Evolutionary conservation across 192 early-diverging fungal species (phyloP).

Genomic region (Rhizoclosmatium sp.): DNA sequence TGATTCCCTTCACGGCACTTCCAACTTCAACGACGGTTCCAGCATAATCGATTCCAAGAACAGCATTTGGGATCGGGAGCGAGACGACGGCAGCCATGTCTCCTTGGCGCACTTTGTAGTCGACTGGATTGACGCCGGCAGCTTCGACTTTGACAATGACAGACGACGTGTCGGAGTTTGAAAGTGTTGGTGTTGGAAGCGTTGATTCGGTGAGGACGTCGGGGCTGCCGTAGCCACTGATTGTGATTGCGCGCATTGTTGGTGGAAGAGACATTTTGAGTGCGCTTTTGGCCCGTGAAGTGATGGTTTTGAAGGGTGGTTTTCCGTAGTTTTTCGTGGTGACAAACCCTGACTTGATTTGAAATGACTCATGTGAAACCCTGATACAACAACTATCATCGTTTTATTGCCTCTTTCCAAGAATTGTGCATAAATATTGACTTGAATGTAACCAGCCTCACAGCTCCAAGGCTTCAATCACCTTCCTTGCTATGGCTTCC

Average conservation of each 20-base stretch:
- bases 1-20: not conserved
- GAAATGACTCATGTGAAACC: too few relatives aligned
- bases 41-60: constrained; percentile 41
- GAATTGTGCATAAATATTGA: too few relatives aligned
- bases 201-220: not conserved
- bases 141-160: constrained; percentile 12
- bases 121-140: constrained; percentile 34
- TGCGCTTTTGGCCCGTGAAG: too few relatives aligned
- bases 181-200: constrained; percentile 1
- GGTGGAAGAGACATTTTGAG: too few relatives aligned
- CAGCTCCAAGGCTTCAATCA: not conserved
- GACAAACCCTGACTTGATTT: too few relatives aligned
- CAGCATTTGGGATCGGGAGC: constrained; percentile 31
- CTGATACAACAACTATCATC: too few relatives aligned
- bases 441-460: not conserved
- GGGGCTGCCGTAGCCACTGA: constrained; percentile 19
- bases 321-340: too few relatives aligned
- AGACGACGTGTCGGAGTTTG: not conserved
- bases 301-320: too few relatives aligned
- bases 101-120: constrained; percentile 38
- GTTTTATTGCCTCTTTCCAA: too few relatives aligned
- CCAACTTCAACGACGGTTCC: constrained; percentile 33
- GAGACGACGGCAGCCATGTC: constrained; percentile 5
- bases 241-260: too few relatives aligned
- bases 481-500: not conserved